These are phyloP conservation scores for Globisporangium canariense DNA, from an alignment of 352 stramenopile genomes.

Conservation along the genomic window DNA sequence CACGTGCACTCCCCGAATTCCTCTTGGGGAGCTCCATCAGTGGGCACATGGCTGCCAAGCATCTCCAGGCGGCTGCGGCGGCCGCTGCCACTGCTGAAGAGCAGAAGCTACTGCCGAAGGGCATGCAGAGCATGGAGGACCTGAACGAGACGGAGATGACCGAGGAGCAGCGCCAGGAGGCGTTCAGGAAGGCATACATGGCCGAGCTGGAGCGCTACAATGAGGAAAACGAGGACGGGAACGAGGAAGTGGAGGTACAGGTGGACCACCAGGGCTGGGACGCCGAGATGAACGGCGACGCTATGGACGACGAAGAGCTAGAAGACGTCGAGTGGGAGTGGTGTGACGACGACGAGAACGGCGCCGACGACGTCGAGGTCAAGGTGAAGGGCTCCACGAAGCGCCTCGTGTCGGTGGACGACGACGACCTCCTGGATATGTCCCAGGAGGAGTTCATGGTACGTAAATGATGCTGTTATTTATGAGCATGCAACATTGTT, in stretches of 20 bases:
- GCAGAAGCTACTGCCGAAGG: constrained; percentile 29
- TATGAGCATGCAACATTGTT: not conserved
- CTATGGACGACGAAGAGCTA: constrained; percentile 70
- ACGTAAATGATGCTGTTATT: constrained; percentile 13
- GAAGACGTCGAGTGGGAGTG: constrained; percentile 86
- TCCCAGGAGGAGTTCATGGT: constrained; percentile 85
- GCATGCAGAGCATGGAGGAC: constrained; percentile 51
- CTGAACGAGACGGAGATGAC: constrained; percentile 69
- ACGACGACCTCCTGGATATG: constrained; percentile 82
- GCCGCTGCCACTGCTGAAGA: constrained; percentile 27
- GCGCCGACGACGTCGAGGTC: constrained; percentile 43
- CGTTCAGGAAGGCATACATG: constrained; percentile 80
- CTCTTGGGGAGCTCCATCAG: constrained; percentile 84
- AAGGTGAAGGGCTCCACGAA: constrained; percentile 67
- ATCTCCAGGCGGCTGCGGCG: constrained; percentile 41
- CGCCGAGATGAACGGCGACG: constrained; percentile 74
- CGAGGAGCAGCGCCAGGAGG: constrained; percentile 77
- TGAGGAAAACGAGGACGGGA: constrained; percentile 65
- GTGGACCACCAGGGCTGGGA: constrained; percentile 85
- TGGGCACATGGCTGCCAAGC: constrained; percentile 82
- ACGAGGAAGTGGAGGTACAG: constrained; percentile 73
- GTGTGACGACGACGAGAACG: constrained; percentile 60
- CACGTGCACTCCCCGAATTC: constrained; percentile 72
- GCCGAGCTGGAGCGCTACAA: constrained; percentile 85
- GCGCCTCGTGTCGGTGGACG: constrained; percentile 61